phyloP scores from a whole-genome alignment of 1,284 basidiomycete species.

The Pterulicium gracile region DNA sequence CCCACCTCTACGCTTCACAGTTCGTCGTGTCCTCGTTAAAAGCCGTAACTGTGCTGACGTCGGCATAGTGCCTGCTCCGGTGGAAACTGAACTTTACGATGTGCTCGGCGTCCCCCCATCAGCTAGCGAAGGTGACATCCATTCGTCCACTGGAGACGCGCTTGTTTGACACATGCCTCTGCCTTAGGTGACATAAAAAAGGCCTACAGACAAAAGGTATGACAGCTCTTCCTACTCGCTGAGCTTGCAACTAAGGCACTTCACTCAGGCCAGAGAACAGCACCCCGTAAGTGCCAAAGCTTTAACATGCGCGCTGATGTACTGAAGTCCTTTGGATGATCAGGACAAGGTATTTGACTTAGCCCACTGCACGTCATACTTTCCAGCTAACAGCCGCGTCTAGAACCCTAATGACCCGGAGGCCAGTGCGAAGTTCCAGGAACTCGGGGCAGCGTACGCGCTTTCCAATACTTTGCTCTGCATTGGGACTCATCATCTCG shows the following conservation, averaged over 20 bases:
- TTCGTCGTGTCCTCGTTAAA: too few relatives aligned
- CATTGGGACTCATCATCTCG: slow-evolving; percentile 3
- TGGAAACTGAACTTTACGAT: slow-evolving; percentile 73
- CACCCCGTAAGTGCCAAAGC: slow-evolving; percentile 86
- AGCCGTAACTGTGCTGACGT: slow-evolving; percentile 2
- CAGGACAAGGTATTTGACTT: slow-evolving; percentile 2
- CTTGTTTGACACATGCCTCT: neutral
- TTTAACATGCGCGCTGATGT: slow-evolving; percentile 5
- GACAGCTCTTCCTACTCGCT: slow-evolving; percentile 10
- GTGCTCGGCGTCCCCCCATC: slow-evolving; percentile 59
- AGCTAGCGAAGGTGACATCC: slow-evolving; percentile 56
- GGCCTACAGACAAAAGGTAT: slow-evolving; percentile 84
- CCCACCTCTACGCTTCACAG: too few relatives aligned
- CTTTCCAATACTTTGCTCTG: slow-evolving; percentile 6
- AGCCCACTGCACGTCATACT: neutral
- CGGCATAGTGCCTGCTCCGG: slow-evolving; percentile 33
- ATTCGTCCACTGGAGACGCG: slow-evolving; percentile 7
- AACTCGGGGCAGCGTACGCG: slow-evolving; percentile 76
- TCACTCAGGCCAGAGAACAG: slow-evolving; percentile 70
- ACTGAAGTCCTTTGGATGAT: neutral
- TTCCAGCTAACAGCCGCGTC: slow-evolving; percentile 17
- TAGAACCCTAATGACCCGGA: slow-evolving; percentile 75
- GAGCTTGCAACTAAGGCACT: slow-evolving; percentile 13
- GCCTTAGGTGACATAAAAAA: slow-evolving; percentile 76
- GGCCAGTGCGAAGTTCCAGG: slow-evolving; percentile 76